Conservation (phyloP, 352 stramenopile genomes). For the Globisporangium nagaii region DNA sequence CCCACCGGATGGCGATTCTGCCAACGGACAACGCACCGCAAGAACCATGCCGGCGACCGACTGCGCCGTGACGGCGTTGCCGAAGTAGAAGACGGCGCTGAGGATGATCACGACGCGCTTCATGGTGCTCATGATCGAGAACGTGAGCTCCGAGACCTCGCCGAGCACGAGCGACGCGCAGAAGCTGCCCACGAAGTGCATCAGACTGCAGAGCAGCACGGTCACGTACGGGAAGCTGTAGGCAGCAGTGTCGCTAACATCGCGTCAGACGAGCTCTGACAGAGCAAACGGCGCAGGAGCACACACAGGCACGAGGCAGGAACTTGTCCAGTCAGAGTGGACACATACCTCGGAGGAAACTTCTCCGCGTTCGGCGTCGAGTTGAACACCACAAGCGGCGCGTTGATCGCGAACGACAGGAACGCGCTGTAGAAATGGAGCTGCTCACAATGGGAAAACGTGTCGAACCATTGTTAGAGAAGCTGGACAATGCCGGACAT, state of each 20-base stretch:
- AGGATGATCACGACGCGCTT: constrained; percentile 86
- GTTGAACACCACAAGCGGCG: constrained; percentile 62
- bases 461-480: no score
- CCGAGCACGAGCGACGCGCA: constrained; percentile 77
- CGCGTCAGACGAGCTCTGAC: constrained; percentile 1
- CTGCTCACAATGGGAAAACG: constrained; percentile 20
- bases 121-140: constrained; percentile 89
- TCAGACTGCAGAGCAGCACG: constrained; percentile 73
- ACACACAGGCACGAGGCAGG: no score
- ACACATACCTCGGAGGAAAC: constrained; percentile 31
- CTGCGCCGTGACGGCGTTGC: constrained; percentile 65
- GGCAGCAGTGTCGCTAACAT: neutral
- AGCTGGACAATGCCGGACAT: neutral
- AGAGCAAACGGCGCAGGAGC: no score
- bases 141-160: constrained; percentile 84
- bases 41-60: constrained; percentile 72
- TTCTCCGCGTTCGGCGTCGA: constrained; percentile 42
- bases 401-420: constrained; percentile 81
- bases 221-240: constrained; percentile 67
- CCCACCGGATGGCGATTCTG: no score
- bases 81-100: constrained; percentile 82
- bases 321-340: no score
- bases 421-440: constrained; percentile 86
- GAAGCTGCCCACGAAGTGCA: constrained; percentile 81
- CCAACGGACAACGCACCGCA: constrained; percentile 37